Conservation (phyloP, 805 yeast species). For the Debaryomyces maramus region DNA sequence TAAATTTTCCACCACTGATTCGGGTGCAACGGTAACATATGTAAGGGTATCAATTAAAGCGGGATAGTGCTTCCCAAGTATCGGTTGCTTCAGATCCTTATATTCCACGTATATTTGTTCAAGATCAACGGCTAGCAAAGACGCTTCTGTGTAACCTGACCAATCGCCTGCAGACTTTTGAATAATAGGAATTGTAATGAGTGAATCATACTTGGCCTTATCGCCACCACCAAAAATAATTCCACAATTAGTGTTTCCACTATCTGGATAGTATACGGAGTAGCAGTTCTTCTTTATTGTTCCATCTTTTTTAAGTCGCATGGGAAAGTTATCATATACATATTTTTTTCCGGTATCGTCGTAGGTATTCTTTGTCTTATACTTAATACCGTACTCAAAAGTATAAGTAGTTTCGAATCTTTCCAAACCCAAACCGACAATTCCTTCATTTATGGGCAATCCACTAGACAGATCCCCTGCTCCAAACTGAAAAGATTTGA, state of each 20-base stretch:
- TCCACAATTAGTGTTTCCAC: not conserved
- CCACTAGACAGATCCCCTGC: not conserved
- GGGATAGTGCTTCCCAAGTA: conserved; percentile 8
- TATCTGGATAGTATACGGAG: conserved; percentile 2
- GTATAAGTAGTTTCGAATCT: conserved; percentile 6
- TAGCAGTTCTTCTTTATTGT: conserved; percentile 2
- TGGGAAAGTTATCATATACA: conserved; percentile 5
- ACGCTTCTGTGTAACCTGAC: conserved; percentile 6
- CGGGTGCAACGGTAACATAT: conserved; percentile 6
- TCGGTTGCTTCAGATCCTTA: not conserved
- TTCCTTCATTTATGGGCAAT: not conserved
- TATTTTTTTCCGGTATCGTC: not conserved
- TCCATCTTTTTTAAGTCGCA: conserved; percentile 2
- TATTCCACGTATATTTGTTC: conserved; percentile 4
- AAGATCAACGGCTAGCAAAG: conserved; percentile 9
- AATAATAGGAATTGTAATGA: conserved; percentile 9
- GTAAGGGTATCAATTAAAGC: conserved; percentile 9
- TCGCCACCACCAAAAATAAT: conserved; percentile 8
- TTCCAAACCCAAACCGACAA: conserved; percentile 4
- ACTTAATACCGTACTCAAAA: conserved; percentile 4
- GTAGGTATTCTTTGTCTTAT: conserved; percentile 1
- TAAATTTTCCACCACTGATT: conserved; percentile 6
- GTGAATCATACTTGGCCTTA: conserved; percentile 7
- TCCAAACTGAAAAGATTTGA: conserved; percentile 2
- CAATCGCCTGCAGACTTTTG: conserved; percentile 8